Evolutionary conservation across 352 stramenopile genomes (phyloP), one percentile per base, ranked within the genome.

Genomic region (Globisporangium paroecandrum): DNA sequence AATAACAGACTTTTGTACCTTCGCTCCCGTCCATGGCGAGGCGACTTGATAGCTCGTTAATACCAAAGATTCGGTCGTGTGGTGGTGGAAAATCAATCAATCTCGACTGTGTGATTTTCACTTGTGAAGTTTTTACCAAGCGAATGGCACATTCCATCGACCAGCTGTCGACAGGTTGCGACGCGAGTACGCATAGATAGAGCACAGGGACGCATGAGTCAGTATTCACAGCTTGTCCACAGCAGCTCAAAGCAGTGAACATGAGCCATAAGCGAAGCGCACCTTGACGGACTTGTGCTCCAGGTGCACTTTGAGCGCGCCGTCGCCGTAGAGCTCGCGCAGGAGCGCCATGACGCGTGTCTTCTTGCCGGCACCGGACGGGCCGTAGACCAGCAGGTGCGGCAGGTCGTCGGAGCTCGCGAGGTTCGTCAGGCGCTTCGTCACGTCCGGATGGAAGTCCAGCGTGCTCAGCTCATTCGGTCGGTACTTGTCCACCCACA

Each of bases 401-500:
- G 96, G 96, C 49, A 97, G 87, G 71, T 98, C 98, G 54, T 81
- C 85, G 49, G 79, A 84, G 60, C 60, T 66, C 55, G 83, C 90
- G 62, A 98, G 77, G 65, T 90, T 88, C 20, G 64, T 73, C 58
- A 98, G 78, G 7, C 96, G 91, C 66, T 93, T 84, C n/a, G 94
- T 98, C 59, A 99, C 86, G 24, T 97, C 87, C 29, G 79, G 74
- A 76, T 99, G 97, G 74, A 98, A 99, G 76, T 98, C 88, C 54
- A 99, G 81, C 70, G 89, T 86, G 56, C 79, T 72, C 47, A 99
- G 81, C 51, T 87, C 85, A 65, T 78, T 97, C 41, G 97, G 98
- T 13, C 97, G 88, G 78, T 99, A 97, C 85, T 99, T 99, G 79
- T 99, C 98, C 25, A 99, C 96, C 97, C 97, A 99, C 65, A 99